These are phyloP conservation scores for Rhizomucor pusillus DNA, from an alignment of 371 early-diverging fungal species.

Conservation along the genomic window DNA sequence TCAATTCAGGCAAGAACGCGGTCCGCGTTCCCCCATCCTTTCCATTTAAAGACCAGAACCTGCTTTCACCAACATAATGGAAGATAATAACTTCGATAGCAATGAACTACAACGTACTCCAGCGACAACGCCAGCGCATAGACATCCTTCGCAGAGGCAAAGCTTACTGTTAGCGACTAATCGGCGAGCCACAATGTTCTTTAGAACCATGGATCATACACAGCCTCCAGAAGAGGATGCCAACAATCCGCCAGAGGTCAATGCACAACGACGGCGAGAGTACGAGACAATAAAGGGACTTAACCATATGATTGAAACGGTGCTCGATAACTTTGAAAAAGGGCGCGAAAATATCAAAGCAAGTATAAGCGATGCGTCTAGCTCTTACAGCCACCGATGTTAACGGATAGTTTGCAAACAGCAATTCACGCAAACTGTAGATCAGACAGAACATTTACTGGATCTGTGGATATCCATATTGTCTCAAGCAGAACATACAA, in stretches of 20 bases:
- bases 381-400: neutral
- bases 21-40: too few relatives aligned
- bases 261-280: slow-evolving; percentile 26
- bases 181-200: slow-evolving; percentile 20
- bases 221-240: slow-evolving; percentile 31
- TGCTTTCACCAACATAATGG: too few relatives aligned
- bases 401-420: neutral
- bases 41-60: too few relatives aligned
- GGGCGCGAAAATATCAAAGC: slow-evolving; percentile 12
- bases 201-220: slow-evolving; percentile 11
- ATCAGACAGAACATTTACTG: slow-evolving; percentile 33
- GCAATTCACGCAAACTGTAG: slow-evolving; percentile 28
- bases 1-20: too few relatives aligned
- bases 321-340: slow-evolving; percentile 22
- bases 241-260: slow-evolving; percentile 23
- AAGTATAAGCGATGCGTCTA: slow-evolving; percentile 4
- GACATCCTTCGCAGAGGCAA: slow-evolving; percentile 8
- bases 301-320: slow-evolving; percentile 22
- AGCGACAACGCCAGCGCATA: neutral
- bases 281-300: slow-evolving; percentile 26
- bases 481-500: slow-evolving; percentile 34
- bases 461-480: slow-evolving; percentile 36
- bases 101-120: neutral
- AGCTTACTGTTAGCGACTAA: slow-evolving; percentile 13
- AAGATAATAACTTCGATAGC: too few relatives aligned